A percentile compares a stretch with the other conserved stretches of the same genome.
phyloP scores from a whole-genome alignment of 2,329 filamentous ascomycete genomes.

The Colletotrichum horii region DNA sequence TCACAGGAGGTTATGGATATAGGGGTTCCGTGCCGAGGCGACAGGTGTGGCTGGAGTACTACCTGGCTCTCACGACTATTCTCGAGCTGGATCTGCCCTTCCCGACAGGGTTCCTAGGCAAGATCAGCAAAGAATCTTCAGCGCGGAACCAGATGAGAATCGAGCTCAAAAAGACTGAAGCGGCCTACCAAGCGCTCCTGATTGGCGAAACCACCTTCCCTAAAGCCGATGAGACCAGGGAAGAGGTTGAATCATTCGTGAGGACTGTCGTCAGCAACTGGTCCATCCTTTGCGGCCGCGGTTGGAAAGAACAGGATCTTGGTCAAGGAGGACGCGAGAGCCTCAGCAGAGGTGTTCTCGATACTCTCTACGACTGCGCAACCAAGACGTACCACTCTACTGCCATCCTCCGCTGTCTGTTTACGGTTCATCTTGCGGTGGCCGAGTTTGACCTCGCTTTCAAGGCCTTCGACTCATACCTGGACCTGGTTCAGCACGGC shows the following conservation, averaged over 20 bases:
- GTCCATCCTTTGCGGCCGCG: slow-evolving; percentile 78
- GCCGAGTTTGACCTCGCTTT: slow-evolving; percentile 93
- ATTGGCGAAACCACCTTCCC: slow-evolving; percentile 84
- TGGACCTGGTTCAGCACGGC: slow-evolving; percentile 84
- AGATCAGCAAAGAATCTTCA: slow-evolving; percentile 51
- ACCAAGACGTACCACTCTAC: slow-evolving; percentile 97
- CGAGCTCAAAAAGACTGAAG: slow-evolving; percentile 81
- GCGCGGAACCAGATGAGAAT: slow-evolving; percentile 69
- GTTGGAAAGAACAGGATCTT: slow-evolving; percentile 82
- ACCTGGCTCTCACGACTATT: slow-evolving; percentile 77
- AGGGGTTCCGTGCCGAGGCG: slow-evolving; percentile 66
- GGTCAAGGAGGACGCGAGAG: slow-evolving; percentile 80
- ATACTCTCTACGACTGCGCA: slow-evolving; percentile 87
- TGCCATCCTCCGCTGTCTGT: slow-evolving; percentile 82
- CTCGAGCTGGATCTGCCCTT: slow-evolving; percentile 71
- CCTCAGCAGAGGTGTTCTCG: slow-evolving; percentile 78
- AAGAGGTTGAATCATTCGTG: slow-evolving; percentile 83
- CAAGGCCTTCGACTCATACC: slow-evolving; percentile 89
- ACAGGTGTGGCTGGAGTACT: slow-evolving; percentile 85
- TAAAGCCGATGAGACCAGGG: slow-evolving; percentile 77
- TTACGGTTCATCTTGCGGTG: slow-evolving; percentile 83
- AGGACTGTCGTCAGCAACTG: slow-evolving; percentile 84
- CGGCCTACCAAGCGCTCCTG: slow-evolving; percentile 79
- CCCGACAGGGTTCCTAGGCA: slow-evolving; percentile 50
- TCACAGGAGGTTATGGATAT: slow-evolving; percentile 62